Percentiles rank a stretch among this genome's conserved stretches.
Evolutionary conservation across 768 basidiomycete genomes (phyloP).

Genomic region (Serendipita sp.): DNA sequence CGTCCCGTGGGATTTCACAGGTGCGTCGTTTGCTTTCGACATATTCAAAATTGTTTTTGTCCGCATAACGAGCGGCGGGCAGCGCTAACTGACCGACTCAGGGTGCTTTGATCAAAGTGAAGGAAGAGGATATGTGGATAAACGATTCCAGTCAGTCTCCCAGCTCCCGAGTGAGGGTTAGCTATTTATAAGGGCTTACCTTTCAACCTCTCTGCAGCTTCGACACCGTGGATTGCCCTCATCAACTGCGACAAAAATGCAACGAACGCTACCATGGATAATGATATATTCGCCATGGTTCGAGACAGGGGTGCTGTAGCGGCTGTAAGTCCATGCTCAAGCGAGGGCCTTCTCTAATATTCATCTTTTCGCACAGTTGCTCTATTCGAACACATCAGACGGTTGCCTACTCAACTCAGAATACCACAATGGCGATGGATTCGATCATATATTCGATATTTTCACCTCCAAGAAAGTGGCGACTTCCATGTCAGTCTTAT

Average conservation of each 20-base stretch:
- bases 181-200: constrained; percentile 25
- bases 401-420: constrained; percentile 62
- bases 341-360: not conserved
- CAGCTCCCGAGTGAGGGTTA: not conserved
- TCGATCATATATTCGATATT: constrained; percentile 61
- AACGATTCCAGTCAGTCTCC: constrained; percentile 27
- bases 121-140: not conserved
- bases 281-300: constrained; percentile 74
- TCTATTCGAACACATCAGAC: constrained; percentile 58
- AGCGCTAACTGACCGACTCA: not conserved
- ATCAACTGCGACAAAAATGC: constrained; percentile 69
- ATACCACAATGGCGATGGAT: constrained; percentile 42
- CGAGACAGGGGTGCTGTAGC: constrained; percentile 63
- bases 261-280: constrained; percentile 37
- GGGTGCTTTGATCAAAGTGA: not conserved
- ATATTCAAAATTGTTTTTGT: not conserved
- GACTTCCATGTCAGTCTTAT: constrained; percentile 19
- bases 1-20: constrained; percentile 6
- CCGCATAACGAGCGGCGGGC: not conserved
- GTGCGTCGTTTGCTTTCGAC: not conserved
- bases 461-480: constrained; percentile 57
- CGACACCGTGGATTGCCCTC: constrained; percentile 82
- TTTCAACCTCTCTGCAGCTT: no score
- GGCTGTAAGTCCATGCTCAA: constrained; percentile 35
- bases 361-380: constrained; percentile 31